Conservation (phyloP, 2,329 filamentous ascomycete species). For the Alternaria infectoria region DNA sequence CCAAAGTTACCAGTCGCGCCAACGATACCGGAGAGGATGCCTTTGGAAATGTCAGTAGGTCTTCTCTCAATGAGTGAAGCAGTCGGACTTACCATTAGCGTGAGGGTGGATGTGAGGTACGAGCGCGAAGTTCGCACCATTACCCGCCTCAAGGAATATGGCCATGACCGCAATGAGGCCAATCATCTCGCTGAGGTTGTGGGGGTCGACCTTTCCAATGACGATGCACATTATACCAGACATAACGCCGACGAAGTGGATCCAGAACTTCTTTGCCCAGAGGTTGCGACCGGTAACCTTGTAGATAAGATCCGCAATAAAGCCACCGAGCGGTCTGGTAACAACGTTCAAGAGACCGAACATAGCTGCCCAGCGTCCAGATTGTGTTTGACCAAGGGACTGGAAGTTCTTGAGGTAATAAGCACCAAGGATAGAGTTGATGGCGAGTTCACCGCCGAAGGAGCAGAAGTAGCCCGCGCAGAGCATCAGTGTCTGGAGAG, state of each 20-base stretch:
- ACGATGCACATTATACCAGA: slow-evolving; percentile 66
- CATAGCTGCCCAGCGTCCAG: slow-evolving; percentile 71
- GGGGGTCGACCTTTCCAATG: slow-evolving; percentile 70
- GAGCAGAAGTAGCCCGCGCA: slow-evolving; percentile 65
- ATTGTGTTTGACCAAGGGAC: slow-evolving; percentile 59
- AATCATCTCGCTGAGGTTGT: slow-evolving; percentile 69
- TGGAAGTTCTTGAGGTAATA: slow-evolving; percentile 66
- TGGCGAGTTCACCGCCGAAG: slow-evolving; percentile 65
- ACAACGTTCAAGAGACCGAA: slow-evolving; percentile 77
- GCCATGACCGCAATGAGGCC: slow-evolving; percentile 79
- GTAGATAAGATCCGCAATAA: slow-evolving; percentile 64
- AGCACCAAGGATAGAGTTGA: slow-evolving; percentile 66
- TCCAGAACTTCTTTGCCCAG: slow-evolving; percentile 69
- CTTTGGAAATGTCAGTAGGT: slow-evolving; percentile 34
- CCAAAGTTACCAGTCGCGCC: slow-evolving; percentile 85
- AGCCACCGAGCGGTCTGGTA: slow-evolving; percentile 70
- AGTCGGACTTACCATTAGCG: slow-evolving; percentile 69
- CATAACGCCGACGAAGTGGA: slow-evolving; percentile 63
- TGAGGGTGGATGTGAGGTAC: slow-evolving; percentile 85
- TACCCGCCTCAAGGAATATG: slow-evolving; percentile 82
- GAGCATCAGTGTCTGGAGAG: slow-evolving; percentile 61
- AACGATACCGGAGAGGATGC: slow-evolving; percentile 74
- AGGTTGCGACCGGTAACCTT: slow-evolving; percentile 54
- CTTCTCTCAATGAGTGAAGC: background rate
- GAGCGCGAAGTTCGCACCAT: slow-evolving; percentile 85